phyloP scores from a whole-genome alignment of 208 protist genomes.

The Balamuthia mandrillaris region DNA sequence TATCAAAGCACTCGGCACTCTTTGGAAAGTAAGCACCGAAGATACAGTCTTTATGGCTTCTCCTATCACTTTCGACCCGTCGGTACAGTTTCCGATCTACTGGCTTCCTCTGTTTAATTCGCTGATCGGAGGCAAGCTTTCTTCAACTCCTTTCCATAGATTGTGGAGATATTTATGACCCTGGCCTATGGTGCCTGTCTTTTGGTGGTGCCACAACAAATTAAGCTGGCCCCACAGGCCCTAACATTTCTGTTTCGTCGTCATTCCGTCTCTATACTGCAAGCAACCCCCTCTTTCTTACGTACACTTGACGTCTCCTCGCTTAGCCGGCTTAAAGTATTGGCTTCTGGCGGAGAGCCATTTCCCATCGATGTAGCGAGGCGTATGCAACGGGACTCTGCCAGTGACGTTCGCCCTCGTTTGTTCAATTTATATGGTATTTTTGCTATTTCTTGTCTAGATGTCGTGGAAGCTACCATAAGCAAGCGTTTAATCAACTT shows the following conservation, averaged over 20 bases:
- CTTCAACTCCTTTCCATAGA: not conserved
- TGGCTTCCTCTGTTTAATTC: not conserved
- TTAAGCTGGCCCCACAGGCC: not conserved
- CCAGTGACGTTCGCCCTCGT: not conserved
- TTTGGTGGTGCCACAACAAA: not conserved
- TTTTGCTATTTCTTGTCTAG: no score
- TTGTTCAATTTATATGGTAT: not conserved
- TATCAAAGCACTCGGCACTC: not conserved
- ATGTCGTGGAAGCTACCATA: no score
- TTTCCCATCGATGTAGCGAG: not conserved
- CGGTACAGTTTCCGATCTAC: no score
- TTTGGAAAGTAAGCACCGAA: not conserved
- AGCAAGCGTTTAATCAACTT: no score
- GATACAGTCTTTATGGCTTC: not conserved
- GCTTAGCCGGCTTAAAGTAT: not conserved
- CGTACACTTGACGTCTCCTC: not conserved
- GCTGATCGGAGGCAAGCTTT: not conserved
- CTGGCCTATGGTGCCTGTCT: not conserved
- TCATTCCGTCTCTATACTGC: not conserved
- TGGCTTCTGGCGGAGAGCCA: not conserved
- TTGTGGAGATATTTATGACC: not conserved
- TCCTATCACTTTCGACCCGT: not conserved
- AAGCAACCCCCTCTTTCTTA: not conserved
- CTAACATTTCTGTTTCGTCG: not conserved
- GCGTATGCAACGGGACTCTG: not conserved